A percentile compares a stretch with the other conserved stretches of the same genome.
Evolutionary conservation across 179 eudicot species (phyloP).

Genomic region (Gypsophila paniculata): DNA sequence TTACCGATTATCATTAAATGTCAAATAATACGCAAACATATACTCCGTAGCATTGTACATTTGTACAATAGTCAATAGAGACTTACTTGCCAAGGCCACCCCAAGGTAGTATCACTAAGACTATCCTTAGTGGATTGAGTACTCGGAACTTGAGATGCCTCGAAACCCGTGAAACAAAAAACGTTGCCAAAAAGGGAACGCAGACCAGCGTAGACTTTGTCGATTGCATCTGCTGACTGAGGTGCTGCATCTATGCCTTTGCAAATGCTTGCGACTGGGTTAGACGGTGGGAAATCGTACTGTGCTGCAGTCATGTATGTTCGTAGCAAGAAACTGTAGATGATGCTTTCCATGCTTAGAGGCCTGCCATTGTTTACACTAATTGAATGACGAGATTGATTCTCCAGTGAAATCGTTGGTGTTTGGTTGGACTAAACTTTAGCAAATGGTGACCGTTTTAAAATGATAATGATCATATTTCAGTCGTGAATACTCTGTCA

Average conservation of each 20-base stretch:
- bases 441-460: no score
- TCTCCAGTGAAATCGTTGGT: no score
- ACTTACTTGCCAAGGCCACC: slow-evolving; percentile 13
- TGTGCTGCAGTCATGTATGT: slow-evolving; percentile 10
- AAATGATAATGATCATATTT: no score
- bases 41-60: no score
- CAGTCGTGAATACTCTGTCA: no score
- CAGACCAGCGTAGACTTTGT: slow-evolving; percentile 11
- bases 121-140: not conserved
- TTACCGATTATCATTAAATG: no score
- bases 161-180: slow-evolving; percentile 1
- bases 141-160: slow-evolving; percentile 2
- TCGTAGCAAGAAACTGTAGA: not conserved
- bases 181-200: not conserved
- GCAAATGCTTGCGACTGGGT: slow-evolving; percentile 9
- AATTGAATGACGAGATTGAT: no score
- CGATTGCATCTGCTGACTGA: not conserved
- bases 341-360: not conserved
- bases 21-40: no score
- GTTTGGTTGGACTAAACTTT: no score
- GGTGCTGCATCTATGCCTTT: slow-evolving; percentile 18
- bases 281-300: slow-evolving; percentile 13
- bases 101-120: not conserved
- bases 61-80: no score
- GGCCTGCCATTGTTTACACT: not conserved